Base-by-base conservation (phyloP, 1,284 basidiomycete genomes). In the Sanghuangporus baumii region DNA sequence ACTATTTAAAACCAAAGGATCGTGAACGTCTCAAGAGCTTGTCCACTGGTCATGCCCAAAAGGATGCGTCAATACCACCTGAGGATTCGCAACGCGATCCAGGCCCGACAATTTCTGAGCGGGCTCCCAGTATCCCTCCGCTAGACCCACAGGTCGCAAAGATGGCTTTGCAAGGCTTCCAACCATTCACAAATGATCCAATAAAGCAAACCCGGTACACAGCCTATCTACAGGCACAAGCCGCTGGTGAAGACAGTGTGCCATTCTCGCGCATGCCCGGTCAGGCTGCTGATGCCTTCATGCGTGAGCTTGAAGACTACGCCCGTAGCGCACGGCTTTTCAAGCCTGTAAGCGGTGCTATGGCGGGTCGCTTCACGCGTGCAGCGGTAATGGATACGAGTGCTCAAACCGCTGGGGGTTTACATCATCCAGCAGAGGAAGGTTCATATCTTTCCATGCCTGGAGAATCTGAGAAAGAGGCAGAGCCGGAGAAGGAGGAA, bases 1-100 rank as follows among this genome's bases (percentile, higher is more conserved):
- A 98, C 55, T 98, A 89, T 73, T 87, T 98, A 71, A 95, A 94
- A 0, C 85, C 89, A 66, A 96, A 95, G 72, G 93, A 96, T 68
- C 83, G 85, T 58, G 94, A 96, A 64, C 87, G 94, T 2, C 80
- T 98, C 2, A 86, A 91, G 64, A 81, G 82, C 9, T 80, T 90
- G 31, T 77, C 86, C 12, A 73, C 78, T 34, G 67, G 65, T 23
- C 37, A 50, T 41, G 8, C 65, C 52, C 67, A 72, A 11, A 67
- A 68, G n/a, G 67, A 68, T 6, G 70, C 69, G 23, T 60, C 74
- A 43, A 63, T 71, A 56, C 59, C 66, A 56, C 59, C 66, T 47
- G 43, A 46, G 43, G 55, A 68, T 40, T 56, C 66, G 56, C 65
- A 71, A 60, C 60, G 67, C 36, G 64, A 71, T 12, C 65, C 74